Evolutionary conservation across 1,284 basidiomycete genomes (phyloP).

Genomic region (Amylostereum areolatum): DNA sequence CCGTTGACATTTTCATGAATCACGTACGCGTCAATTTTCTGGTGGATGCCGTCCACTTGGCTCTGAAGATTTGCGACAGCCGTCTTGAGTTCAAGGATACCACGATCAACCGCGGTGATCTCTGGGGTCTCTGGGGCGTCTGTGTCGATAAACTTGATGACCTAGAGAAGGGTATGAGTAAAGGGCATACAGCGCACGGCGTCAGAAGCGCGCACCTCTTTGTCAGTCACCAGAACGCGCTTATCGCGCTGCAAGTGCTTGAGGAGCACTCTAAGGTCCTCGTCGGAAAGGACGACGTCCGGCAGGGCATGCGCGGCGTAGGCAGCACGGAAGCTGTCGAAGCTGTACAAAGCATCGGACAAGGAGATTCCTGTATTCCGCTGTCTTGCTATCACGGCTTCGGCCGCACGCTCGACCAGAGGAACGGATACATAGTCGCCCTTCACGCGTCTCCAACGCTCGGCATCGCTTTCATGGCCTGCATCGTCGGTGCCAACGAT

Average conservation of each 20-base stretch:
- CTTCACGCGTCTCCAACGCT: slow-evolving; percentile 56
- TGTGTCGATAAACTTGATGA: slow-evolving; percentile 67
- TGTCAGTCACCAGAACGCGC: slow-evolving; percentile 52
- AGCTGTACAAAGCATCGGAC: slow-evolving; percentile 59
- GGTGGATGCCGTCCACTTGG: slow-evolving; percentile 64
- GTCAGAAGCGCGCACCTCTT: slow-evolving; percentile 39
- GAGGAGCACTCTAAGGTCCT: slow-evolving; percentile 67
- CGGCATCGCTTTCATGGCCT: slow-evolving; percentile 44
- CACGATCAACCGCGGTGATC: slow-evolving; percentile 66
- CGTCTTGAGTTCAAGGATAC: slow-evolving; percentile 69
- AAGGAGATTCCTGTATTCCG: slow-evolving; percentile 41
- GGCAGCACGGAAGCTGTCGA: slow-evolving; percentile 53
- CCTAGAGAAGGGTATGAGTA: slow-evolving; percentile 30
- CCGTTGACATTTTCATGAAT: background rate
- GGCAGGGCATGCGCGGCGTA: slow-evolving; percentile 48
- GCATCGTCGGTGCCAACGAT: slow-evolving; percentile 58
- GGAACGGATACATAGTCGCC: slow-evolving; percentile 75
- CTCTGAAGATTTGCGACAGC: slow-evolving; percentile 59
- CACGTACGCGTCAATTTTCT: slow-evolving; percentile 61
- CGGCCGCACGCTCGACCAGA: slow-evolving; percentile 62
- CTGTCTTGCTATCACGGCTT: slow-evolving; percentile 49
- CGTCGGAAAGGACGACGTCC: slow-evolving; percentile 41
- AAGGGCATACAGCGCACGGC: slow-evolving; percentile 14
- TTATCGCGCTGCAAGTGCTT: slow-evolving; percentile 78
- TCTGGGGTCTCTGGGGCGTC: slow-evolving; percentile 31